A percentile compares a stretch with the other conserved stretches of the same genome.
Conservation (phyloP, 257 asterid genomes). For the Verbascum thapsus region DNA sequence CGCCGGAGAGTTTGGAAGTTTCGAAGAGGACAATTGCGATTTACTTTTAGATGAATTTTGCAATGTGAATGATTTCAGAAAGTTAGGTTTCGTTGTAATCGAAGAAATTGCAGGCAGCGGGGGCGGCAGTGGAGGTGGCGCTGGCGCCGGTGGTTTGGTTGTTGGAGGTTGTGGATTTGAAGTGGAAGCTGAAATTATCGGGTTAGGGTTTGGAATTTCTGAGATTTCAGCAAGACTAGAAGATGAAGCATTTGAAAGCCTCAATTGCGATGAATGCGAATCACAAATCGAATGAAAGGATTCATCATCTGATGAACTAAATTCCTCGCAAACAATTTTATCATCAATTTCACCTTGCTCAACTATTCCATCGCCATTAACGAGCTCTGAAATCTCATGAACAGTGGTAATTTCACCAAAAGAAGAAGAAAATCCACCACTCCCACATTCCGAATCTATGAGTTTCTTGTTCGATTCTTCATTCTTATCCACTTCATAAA, state of each 20-base stretch:
- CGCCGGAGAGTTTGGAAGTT: constrained; percentile 26
- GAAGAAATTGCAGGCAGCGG: constrained; percentile 25
- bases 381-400: constrained; percentile 47
- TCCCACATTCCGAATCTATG: constrained; percentile 31
- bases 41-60: constrained; percentile 20
- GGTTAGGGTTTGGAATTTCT: constrained; percentile 31
- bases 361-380: constrained; percentile 9
- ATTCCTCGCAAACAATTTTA: constrained; percentile 19
- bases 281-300: constrained; percentile 75
- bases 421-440: too few relatives aligned
- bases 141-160: constrained; percentile 11
- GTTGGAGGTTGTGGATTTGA: background rate
- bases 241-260: constrained; percentile 69
- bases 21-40: background rate
- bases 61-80: constrained; percentile 32
- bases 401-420: constrained; percentile 51
- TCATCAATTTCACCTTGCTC: too few relatives aligned
- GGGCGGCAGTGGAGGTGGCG: constrained; percentile 11
- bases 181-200: too few relatives aligned
- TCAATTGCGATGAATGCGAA: constrained; percentile 55
- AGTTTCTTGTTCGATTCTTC: constrained; percentile 34
- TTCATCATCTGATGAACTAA: constrained; percentile 44
- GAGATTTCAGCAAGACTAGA: constrained; percentile 42
- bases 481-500: constrained; percentile 31
- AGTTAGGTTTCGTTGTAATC: constrained; percentile 22